These are phyloP conservation scores for Camelina laxa DNA, from an alignment of 345 rosid genomes.

Conservation along the genomic window DNA sequence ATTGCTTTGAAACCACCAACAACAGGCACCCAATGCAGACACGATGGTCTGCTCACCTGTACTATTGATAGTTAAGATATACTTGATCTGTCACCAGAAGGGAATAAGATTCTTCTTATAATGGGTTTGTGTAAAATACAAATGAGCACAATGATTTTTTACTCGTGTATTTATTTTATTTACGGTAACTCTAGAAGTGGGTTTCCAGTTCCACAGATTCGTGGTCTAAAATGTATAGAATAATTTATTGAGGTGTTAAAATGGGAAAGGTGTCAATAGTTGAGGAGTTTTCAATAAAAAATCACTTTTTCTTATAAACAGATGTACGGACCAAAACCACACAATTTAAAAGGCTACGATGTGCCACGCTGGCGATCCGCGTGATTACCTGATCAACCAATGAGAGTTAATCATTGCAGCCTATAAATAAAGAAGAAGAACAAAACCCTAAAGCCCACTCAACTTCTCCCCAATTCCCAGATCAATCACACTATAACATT, in stretches of 20 bases:
- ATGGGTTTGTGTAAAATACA: too few species aligned
- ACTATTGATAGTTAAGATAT: too few species aligned
- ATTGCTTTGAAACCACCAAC: too few species aligned
- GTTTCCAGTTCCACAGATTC: too few species aligned
- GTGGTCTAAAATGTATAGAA: background rate
- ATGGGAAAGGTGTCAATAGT: background rate
- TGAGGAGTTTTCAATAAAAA: background rate
- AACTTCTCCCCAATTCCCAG: background rate
- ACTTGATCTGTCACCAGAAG: too few species aligned
- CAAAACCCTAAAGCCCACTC: background rate
- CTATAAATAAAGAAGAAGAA: constrained; percentile 29
- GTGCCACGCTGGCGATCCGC: constrained; percentile 52
- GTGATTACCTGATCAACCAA: constrained; percentile 31
- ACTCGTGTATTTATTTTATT: too few species aligned
- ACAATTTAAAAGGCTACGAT: background rate
- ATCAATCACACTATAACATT: background rate
- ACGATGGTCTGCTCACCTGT: too few species aligned
- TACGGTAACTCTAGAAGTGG: too few species aligned
- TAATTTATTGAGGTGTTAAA: too few species aligned
- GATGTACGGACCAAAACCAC: constrained; percentile 7
- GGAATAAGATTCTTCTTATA: too few species aligned
- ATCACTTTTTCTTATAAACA: background rate
- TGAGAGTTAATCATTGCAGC: background rate
- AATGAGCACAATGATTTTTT: too few species aligned
- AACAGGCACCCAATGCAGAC: too few species aligned